These are phyloP conservation scores for Neurospora africana DNA, from an alignment of 495 filamentous ascomycete genomes.

Conservation along the genomic window DNA sequence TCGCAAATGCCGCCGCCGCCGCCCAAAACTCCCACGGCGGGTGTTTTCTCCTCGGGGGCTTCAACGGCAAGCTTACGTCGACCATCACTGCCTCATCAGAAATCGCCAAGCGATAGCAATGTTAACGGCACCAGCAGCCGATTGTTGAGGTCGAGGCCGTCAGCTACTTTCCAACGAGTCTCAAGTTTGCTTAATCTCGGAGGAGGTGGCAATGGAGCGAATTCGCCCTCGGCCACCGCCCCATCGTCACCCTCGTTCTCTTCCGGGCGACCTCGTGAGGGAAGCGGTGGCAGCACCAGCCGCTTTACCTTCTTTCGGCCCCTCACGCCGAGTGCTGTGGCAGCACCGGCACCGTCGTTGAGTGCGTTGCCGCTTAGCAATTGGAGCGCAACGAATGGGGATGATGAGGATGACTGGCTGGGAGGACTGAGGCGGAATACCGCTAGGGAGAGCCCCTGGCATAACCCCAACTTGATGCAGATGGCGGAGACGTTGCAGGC, in stretches of 20 bases:
- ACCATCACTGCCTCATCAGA: neutral
- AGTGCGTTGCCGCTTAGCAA: neutral
- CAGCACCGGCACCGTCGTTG: neutral
- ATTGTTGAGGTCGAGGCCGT: neutral
- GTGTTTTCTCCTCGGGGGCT: neutral
- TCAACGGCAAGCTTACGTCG: neutral
- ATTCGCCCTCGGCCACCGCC: neutral
- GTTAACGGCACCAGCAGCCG: neutral
- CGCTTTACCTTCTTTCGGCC: neutral
- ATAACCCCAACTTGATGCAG: constrained; percentile 30
- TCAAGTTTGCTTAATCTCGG: constrained; percentile 6
- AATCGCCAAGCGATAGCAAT: neutral
- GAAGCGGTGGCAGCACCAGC: neutral
- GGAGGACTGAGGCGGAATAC: neutral
- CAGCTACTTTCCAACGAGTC: constrained; percentile 1
- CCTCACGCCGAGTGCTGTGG: neutral
- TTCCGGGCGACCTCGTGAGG: neutral
- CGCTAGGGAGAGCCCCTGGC: constrained; percentile 15
- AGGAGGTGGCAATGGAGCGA: neutral
- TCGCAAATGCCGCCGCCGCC: no score
- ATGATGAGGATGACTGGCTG: constrained; percentile 1
- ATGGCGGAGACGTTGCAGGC: constrained; percentile 33
- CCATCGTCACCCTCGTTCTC: neutral
- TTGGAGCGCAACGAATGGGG: neutral
- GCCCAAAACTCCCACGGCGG: neutral